Base-by-base conservation (phyloP, 805 yeast species). In the Yamadazyma tumulicola region DNA sequence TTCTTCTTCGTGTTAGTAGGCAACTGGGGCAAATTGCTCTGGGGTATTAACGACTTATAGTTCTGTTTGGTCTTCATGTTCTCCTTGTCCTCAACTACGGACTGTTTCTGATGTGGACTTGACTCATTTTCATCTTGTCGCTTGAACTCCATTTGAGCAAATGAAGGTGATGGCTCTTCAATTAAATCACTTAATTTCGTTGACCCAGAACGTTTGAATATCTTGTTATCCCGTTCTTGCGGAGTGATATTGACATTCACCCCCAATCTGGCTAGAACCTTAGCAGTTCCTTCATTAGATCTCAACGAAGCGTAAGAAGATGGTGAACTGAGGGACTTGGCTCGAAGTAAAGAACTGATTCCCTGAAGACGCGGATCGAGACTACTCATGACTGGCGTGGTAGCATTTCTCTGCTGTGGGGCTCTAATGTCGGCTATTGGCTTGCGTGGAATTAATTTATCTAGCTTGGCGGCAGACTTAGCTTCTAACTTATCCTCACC, bases 151-250 rank as follows among this genome's bases (percentile, higher is more conserved):
- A 10, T 13, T 6, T 34, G 3, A 6, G 38, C 17, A 22, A 36
- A 5, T 24, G 37, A 34, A 11, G 25, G 30, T 20, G 16, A n/a
- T n/a, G n/a, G n/a, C 18, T 34, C 38, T 16, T 40, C 34, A 17
- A 57, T 43, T 38, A 47, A 56, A 14, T 43, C 43, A 9, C 58
- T 38, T 25, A 56, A 45, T 31, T 60, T 59, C 35, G 49, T 59
- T 1, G 69, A 62, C 23, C 66, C 61, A 6, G 71, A 63, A 6
- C 69, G 62, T 41, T 65, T 65, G 43, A 52, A 30, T 37, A 34
- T 43, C 32, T 29, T 38, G 14, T 32, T 32, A 9, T 22, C 6
- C 11, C 6, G 8, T 24, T 29, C 32, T 9, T 43, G 37, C 2
- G n/a, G 12, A 5, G 5, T 5, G 6, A 14, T 6, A 26, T 26